Percentiles rank a stretch among this genome's conserved stretches.
These are phyloP conservation scores for Pilaira anomala DNA, from an alignment of 192 early-diverging fungal species.

Conservation along the genomic window DNA sequence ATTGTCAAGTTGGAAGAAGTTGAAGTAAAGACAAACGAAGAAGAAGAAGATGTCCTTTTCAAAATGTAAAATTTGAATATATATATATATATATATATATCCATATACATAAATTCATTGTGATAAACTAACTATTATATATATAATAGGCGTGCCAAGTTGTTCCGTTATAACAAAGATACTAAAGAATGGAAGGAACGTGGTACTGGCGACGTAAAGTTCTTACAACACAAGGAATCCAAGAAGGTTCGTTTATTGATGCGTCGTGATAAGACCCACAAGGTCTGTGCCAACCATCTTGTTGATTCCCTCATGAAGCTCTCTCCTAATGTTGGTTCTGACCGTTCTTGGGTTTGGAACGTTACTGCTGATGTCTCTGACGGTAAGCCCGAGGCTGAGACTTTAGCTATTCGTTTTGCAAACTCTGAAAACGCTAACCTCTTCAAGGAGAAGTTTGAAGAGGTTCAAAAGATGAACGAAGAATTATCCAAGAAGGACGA, in stretches of 20 bases:
- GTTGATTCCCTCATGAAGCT: slow-evolving; percentile 85
- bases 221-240: slow-evolving; percentile 89
- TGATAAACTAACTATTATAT: neutral
- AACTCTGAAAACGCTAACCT: slow-evolving; percentile 93
- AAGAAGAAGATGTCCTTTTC: slow-evolving; percentile 90
- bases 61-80: slow-evolving; percentile 63
- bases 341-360: slow-evolving; percentile 99
- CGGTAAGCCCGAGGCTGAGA: slow-evolving; percentile 76
- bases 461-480: slow-evolving; percentile 57
- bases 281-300: slow-evolving; percentile 99
- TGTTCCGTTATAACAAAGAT: slow-evolving; percentile 94
- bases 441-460: slow-evolving; percentile 87
- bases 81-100: neutral
- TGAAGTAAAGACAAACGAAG: slow-evolving; percentile 92
- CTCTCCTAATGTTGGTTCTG: slow-evolving; percentile 93
- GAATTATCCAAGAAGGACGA: slow-evolving; percentile 40
- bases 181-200: slow-evolving; percentile 99
- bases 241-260: slow-evolving; percentile 94
- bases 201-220: slow-evolving; percentile 95
- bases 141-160: slow-evolving; percentile 80
- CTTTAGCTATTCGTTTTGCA: slow-evolving; percentile 93
- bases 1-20: slow-evolving; percentile 91
- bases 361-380: slow-evolving; percentile 89
- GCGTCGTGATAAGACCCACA: slow-evolving; percentile 97
- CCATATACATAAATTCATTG: neutral